Conservation (phyloP, 176 grass and related monocot species). For the Chloris gayana region DNA sequence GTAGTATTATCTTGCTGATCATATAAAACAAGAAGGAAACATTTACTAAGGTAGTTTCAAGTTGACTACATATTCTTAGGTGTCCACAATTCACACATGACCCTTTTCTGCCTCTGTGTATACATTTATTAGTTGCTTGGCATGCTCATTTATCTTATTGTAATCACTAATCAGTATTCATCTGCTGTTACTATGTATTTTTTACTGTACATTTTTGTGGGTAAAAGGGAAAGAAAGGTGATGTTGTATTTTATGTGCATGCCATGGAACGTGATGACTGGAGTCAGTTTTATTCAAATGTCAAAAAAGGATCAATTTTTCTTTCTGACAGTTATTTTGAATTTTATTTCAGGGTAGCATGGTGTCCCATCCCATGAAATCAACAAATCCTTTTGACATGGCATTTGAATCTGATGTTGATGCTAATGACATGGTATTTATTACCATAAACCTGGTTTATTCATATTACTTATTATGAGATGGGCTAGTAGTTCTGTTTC, state of each 20-base stretch:
- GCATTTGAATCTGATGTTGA: slow-evolving; percentile 61
- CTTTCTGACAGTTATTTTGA: slow-evolving; percentile 23
- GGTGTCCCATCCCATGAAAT: slow-evolving; percentile 57
- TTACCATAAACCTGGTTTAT: neutral
- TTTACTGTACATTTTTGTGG: neutral
- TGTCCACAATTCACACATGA: neutral
- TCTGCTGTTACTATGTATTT: neutral
- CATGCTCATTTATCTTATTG: neutral
- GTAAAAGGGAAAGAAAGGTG: neutral
- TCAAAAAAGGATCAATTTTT: slow-evolving; percentile 15
- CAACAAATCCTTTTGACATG: slow-evolving; percentile 86
- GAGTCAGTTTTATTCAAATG: slow-evolving; percentile 1
- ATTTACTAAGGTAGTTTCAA: neutral
- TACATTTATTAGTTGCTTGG: neutral
- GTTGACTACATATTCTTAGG: slow-evolving; percentile 1
- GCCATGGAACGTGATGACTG: neutral
- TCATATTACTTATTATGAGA: neutral
- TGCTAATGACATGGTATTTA: slow-evolving; percentile 39
- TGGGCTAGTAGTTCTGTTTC: slow-evolving; percentile 10
- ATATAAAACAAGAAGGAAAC: neutral
- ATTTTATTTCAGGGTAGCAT: slow-evolving; percentile 46
- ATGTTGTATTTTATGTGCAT: slow-evolving; percentile 16
- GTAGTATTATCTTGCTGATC: slow-evolving; percentile 7
- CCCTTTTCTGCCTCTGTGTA: neutral
- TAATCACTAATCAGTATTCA: neutral